phyloP scores from a whole-genome alignment of 164 flowering plant genomes.

The Warburgia ugandensis region DNA sequence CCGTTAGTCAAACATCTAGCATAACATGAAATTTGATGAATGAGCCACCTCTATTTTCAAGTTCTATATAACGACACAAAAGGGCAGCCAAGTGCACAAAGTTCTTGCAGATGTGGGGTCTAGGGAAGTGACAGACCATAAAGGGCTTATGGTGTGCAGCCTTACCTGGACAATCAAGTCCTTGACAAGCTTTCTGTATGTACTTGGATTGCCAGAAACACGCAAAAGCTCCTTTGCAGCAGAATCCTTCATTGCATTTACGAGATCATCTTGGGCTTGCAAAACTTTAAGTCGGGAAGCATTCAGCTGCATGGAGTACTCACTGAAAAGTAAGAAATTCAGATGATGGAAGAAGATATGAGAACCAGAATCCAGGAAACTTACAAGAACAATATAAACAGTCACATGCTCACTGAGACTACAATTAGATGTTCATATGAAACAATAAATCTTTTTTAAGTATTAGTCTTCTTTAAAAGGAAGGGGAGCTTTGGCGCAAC shows the following conservation, averaged over 20 bases:
- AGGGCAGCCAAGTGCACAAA: no score
- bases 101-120: no score
- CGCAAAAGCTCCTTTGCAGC: slow-evolving; percentile 45
- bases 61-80: no score
- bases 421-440: no score
- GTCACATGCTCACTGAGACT: neutral
- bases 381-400: neutral
- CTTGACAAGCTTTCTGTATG: slow-evolving; percentile 42
- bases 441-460: no score
- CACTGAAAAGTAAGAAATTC: slow-evolving; percentile 34
- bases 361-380: neutral
- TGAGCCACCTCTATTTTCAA: no score
- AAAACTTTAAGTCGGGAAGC: slow-evolving; percentile 58
- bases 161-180: slow-evolving; percentile 54
- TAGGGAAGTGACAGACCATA: no score
- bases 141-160: neutral
- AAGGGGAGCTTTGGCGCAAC: no score
- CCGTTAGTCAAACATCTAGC: no score
- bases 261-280: slow-evolving; percentile 68
- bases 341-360: neutral
- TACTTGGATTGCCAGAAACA: slow-evolving; percentile 25
- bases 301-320: slow-evolving; percentile 74
- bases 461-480: no score
- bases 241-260: slow-evolving; percentile 52
- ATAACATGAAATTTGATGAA: no score